These are phyloP conservation scores for Mitragyna speciosa DNA, from an alignment of 257 asterid species.

Conservation along the genomic window DNA sequence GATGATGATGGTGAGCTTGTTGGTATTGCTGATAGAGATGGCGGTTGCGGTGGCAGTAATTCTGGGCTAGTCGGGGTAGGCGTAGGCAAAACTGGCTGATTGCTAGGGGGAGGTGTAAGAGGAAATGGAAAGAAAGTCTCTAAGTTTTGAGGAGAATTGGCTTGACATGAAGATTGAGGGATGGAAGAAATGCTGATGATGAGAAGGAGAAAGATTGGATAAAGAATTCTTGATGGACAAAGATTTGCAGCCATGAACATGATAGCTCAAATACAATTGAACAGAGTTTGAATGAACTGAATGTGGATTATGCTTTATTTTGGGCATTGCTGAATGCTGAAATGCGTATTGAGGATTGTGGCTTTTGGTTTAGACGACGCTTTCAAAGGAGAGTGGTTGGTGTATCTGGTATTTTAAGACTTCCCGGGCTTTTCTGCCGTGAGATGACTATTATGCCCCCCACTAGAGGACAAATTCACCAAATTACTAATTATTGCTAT, in stretches of 20 bases:
- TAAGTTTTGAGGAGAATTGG: conserved; percentile 54
- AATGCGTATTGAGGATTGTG: neutral
- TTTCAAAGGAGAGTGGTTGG: conserved; percentile 65
- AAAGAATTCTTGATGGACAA: conserved; percentile 23
- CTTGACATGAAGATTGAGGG: conserved; percentile 40
- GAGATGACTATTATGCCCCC: conserved; percentile 36
- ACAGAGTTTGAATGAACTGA: conserved; percentile 23
- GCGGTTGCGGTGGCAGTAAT: conserved; percentile 20
- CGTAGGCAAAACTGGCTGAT: conserved; percentile 11
- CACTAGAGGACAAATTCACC: neutral
- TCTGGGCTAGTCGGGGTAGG: conserved; percentile 2
- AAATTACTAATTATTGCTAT: neutral
- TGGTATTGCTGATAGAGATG: conserved; percentile 22
- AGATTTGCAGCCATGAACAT: conserved; percentile 40
- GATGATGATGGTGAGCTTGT: conserved; percentile 33
- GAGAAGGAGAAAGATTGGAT: conserved; percentile 26
- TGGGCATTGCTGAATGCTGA: conserved; percentile 46
- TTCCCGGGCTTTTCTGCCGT: neutral
- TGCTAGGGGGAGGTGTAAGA: conserved; percentile 16
- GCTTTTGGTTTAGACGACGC: conserved; percentile 34
- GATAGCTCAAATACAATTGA: conserved; percentile 25
- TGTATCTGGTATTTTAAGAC: conserved; percentile 35
- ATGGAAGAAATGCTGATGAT: conserved; percentile 22
- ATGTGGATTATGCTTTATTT: conserved; percentile 13
- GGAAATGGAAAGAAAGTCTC: conserved; percentile 59